These are phyloP conservation scores for Leccinum huronense DNA, from an alignment of 1,284 basidiomycete genomes.

Conservation along the genomic window DNA sequence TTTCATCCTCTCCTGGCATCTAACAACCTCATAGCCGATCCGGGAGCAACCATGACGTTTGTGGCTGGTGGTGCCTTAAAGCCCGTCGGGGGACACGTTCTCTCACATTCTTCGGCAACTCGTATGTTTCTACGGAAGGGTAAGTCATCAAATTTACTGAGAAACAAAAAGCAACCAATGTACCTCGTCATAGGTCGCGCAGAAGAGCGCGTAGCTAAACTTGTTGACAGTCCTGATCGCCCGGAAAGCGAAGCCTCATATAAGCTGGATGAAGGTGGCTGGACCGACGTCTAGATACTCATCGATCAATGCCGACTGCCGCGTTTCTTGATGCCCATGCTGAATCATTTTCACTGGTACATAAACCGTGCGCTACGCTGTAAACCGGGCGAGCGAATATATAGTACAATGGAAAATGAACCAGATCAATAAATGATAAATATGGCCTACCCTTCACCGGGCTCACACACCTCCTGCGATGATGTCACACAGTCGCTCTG, in stretches of 20 bases:
- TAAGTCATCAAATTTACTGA: conserved; percentile 28
- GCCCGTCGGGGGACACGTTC: conserved; percentile 84
- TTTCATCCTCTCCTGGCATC: conserved; percentile 6
- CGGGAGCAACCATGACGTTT: conserved; percentile 92
- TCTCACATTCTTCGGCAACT: conserved; percentile 85
- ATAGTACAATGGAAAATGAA: not conserved
- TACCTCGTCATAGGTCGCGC: conserved; percentile 64
- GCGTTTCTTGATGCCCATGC: not conserved
- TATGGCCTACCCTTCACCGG: too few relatives aligned
- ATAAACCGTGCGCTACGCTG: not conserved
- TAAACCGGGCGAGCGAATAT: not conserved
- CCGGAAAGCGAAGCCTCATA: conserved; percentile 93
- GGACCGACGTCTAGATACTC: conserved; percentile 63
- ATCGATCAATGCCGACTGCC: not conserved
- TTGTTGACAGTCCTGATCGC: conserved; percentile 89
- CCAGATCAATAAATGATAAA: too few relatives aligned
- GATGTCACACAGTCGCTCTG: not conserved
- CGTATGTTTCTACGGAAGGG: conserved; percentile 87
- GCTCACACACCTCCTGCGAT: too few relatives aligned
- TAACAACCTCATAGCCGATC: conserved; percentile 62
- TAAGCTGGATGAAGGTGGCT: conserved; percentile 84
- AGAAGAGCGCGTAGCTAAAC: conserved; percentile 93
- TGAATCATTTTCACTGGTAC: not conserved
- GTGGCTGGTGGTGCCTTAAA: conserved; percentile 86
- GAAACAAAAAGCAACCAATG: conserved; percentile 1